Evolutionary conservation across 139 green algal genomes (phyloP).

Genomic region (Chlorella sp.): DNA sequence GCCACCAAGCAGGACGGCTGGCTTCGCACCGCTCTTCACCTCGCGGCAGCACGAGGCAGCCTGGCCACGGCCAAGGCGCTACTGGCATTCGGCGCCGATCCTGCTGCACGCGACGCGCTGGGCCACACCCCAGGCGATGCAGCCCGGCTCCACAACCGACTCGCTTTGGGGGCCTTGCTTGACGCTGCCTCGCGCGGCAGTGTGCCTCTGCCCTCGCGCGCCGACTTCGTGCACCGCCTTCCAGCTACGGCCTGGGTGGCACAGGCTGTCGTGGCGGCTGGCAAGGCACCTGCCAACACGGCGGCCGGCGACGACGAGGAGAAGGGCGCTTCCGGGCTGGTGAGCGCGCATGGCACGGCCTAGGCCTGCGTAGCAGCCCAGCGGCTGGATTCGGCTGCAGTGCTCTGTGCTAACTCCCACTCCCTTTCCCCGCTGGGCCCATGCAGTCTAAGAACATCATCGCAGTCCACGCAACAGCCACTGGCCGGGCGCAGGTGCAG

Average conservation of each 20-base stretch:
- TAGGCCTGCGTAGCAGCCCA: no score
- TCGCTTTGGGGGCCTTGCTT: not conserved
- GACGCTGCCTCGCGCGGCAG: not conserved
- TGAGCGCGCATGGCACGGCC: no score
- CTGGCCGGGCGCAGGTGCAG: no score
- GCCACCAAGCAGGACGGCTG: slow-evolving; percentile 20
- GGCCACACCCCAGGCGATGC: not conserved
- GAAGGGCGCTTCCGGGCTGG: no score
- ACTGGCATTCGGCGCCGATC: slow-evolving; percentile 20
- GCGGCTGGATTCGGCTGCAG: no score
- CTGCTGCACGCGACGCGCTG: not conserved
- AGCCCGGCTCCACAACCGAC: not conserved
- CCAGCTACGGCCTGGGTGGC: not conserved
- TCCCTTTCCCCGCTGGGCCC: no score
- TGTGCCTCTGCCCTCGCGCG: not conserved
- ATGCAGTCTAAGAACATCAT: no score
- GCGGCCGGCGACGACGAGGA: no score
- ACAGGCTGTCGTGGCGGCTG: no score
- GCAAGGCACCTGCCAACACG: no score
- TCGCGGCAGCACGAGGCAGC: slow-evolving; percentile 10
- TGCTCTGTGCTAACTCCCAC: no score
- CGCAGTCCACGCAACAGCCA: no score
- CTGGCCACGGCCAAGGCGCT: slow-evolving; percentile 2
- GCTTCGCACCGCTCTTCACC: slow-evolving; percentile 16
- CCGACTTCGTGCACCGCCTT: not conserved